A percentile compares a stretch with the other conserved stretches of the same genome.
These are phyloP conservation scores for Tolypocladium ophioglossoides DNA, from an alignment of 2,329 filamentous ascomycete species.

Conservation along the genomic window DNA sequence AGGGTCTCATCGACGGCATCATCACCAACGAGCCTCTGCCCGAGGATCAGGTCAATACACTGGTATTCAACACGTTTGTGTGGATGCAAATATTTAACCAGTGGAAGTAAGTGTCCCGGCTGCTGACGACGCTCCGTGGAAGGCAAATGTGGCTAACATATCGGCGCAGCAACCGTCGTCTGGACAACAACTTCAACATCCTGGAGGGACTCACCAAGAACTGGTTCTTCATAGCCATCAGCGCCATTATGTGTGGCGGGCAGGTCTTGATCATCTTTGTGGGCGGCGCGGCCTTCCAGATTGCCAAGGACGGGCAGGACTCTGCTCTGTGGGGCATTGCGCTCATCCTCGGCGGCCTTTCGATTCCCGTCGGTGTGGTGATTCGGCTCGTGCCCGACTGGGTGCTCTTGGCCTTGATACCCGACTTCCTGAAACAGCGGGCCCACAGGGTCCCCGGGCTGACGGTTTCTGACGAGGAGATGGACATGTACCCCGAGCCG, in stretches of 20 bases:
- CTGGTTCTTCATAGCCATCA: slow-evolving; percentile 82
- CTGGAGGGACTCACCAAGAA: slow-evolving; percentile 82
- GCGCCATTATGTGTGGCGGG: slow-evolving; percentile 75
- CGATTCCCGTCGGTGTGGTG: slow-evolving; percentile 70
- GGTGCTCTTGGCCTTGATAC: slow-evolving; percentile 42
- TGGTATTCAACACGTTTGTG: slow-evolving; percentile 96
- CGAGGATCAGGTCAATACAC: slow-evolving; percentile 51
- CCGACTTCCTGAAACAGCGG: slow-evolving; percentile 40
- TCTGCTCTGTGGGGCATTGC: slow-evolving; percentile 79
- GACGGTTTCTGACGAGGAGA: slow-evolving; percentile 57
- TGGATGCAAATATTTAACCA: slow-evolving; percentile 99
- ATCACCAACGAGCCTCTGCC: slow-evolving; percentile 31
- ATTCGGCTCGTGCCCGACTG: slow-evolving; percentile 77
- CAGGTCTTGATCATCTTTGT: slow-evolving; percentile 87
- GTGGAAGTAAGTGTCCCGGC: slow-evolving; percentile 60
- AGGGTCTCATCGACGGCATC: slow-evolving; percentile 29
- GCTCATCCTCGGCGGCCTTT: slow-evolving; percentile 72
- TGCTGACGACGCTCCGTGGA: neutral
- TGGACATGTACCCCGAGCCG: slow-evolving; percentile 58
- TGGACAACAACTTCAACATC: slow-evolving; percentile 93
- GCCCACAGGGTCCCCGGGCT: slow-evolving; percentile 38
- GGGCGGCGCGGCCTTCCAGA: slow-evolving; percentile 71
- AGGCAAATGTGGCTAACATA: slow-evolving; percentile 7
- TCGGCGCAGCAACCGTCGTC: slow-evolving; percentile 64
- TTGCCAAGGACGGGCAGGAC: slow-evolving; percentile 43